A percentile compares a stretch with the other conserved stretches of the same genome.
Evolutionary conservation across 768 basidiomycete genomes (phyloP).

Genomic region (Boletus sp.): DNA sequence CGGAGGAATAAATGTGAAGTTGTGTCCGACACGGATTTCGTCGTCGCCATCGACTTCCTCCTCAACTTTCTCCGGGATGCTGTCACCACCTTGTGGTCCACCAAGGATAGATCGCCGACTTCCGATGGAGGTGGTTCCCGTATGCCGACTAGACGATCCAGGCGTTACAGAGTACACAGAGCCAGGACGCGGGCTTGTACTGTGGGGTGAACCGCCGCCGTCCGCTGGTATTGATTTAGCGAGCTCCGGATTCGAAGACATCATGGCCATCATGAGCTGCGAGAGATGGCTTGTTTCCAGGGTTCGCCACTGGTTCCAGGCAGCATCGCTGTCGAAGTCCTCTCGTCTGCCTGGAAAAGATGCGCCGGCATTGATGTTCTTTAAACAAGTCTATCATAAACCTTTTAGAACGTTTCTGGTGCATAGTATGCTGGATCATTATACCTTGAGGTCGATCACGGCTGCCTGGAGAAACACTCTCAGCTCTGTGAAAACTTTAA

Average conservation of each 20-base stretch:
- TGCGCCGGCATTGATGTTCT: slow-evolving; percentile 82
- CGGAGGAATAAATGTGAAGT: slow-evolving; percentile 90
- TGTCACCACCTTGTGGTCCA: slow-evolving; percentile 29
- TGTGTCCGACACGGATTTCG: slow-evolving; percentile 66
- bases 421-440: not conserved
- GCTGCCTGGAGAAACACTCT: slow-evolving; percentile 60
- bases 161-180: slow-evolving; percentile 53
- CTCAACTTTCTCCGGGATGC: slow-evolving; percentile 33
- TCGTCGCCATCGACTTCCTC: slow-evolving; percentile 58
- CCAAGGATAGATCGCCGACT: slow-evolving; percentile 62
- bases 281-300: slow-evolving; percentile 82
- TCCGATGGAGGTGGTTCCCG: slow-evolving; percentile 61
- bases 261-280: slow-evolving; percentile 85
- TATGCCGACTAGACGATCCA: slow-evolving; percentile 43
- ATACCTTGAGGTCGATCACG: slow-evolving; percentile 81
- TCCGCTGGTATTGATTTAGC: slow-evolving; percentile 75
- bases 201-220: slow-evolving; percentile 12
- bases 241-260: slow-evolving; percentile 81
- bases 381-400: slow-evolving; percentile 65
- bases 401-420: slow-evolving; percentile 3
- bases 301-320: slow-evolving; percentile 82
- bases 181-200: slow-evolving; percentile 46
- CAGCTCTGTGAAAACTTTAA: not conserved
- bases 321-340: slow-evolving; percentile 81
- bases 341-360: slow-evolving; percentile 83